phyloP scores from a whole-genome alignment of 2,329 filamentous ascomycete species.

The Aureobasidium uvarum region DNA sequence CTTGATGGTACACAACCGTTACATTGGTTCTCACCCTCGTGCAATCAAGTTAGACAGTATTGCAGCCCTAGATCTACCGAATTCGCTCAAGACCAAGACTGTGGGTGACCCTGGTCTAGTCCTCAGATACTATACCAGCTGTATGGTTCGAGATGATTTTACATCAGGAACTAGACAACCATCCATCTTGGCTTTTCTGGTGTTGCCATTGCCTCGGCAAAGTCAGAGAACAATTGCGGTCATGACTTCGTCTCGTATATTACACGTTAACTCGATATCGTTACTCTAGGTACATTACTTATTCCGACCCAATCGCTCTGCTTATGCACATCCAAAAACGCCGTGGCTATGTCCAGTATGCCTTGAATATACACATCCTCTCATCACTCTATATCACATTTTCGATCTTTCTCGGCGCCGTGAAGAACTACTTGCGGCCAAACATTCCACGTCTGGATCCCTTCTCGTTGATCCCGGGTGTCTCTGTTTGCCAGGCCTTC shows the following conservation, averaged over 20 bases:
- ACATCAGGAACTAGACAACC: not conserved
- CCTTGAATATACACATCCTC: not conserved
- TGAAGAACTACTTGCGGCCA: slow-evolving; percentile 25
- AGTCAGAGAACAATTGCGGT: not conserved
- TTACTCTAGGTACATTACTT: slow-evolving; percentile 21
- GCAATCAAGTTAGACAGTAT: not conserved
- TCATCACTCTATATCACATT: not conserved
- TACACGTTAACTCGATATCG: slow-evolving; percentile 22
- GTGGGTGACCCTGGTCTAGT: not conserved
- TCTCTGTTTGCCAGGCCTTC: slow-evolving; percentile 31
- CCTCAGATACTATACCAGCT: not conserved
- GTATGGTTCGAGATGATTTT: not conserved
- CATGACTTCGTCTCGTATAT: slow-evolving; percentile 4
- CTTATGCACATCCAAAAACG: slow-evolving; percentile 12
- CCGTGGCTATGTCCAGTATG: not conserved
- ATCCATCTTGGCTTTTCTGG: not conserved
- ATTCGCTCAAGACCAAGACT: not conserved
- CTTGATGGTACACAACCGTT: not conserved
- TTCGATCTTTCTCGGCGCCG: not conserved
- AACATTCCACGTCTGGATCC: slow-evolving; percentile 24
- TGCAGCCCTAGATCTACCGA: not conserved
- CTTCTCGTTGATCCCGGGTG: slow-evolving; percentile 28
- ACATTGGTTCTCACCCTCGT: not conserved
- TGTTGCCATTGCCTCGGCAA: not conserved
- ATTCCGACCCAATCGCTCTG: not conserved